phyloP scores from a whole-genome alignment of 2,329 filamentous ascomycete species.

The Malbranchea cinnamomea region DNA sequence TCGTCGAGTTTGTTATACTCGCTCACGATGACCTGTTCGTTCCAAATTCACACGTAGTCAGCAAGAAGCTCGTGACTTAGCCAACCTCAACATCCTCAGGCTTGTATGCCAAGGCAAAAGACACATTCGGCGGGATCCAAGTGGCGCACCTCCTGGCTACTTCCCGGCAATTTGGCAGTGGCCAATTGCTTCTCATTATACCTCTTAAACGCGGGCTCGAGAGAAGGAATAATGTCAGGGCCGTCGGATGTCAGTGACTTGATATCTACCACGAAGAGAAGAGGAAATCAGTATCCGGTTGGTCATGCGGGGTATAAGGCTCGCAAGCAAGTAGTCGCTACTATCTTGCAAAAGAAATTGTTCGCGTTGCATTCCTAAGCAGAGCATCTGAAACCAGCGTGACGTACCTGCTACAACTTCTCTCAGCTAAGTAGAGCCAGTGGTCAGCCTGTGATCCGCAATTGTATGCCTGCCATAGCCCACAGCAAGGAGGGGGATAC shows the following conservation, averaged over 20 bases:
- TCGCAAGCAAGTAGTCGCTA: no score
- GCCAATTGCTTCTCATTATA: constrained; percentile 94
- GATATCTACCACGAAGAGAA: constrained; percentile 51
- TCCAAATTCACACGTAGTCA: not conserved
- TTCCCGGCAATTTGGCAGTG: constrained; percentile 76
- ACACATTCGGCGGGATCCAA: not conserved
- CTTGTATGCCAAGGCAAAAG: no score
- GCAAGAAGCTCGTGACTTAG: not conserved
- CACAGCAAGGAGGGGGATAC: constrained; percentile 4
- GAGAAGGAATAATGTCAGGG: constrained; percentile 51
- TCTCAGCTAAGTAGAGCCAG: constrained; percentile 48
- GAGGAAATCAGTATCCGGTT: constrained; percentile 5
- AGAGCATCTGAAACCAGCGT: not conserved
- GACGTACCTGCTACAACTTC: constrained; percentile 70
- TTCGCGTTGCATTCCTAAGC: no score
- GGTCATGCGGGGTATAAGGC: constrained; percentile 7
- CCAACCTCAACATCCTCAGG: not conserved
- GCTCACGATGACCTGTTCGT: constrained; percentile 52
- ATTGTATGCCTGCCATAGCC: constrained; percentile 11
- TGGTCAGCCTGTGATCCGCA: constrained; percentile 10
- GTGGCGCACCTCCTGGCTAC: constrained; percentile 53
- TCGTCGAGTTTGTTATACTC: constrained; percentile 67
- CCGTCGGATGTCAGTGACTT: constrained; percentile 65
- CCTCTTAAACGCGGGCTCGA: constrained; percentile 72
- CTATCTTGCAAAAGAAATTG: no score